Percentiles rank a stretch among this genome's conserved stretches.
Conservation (phyloP, 2,329 filamentous ascomycete species). For the Pseudogymnoascus destructans region DNA sequence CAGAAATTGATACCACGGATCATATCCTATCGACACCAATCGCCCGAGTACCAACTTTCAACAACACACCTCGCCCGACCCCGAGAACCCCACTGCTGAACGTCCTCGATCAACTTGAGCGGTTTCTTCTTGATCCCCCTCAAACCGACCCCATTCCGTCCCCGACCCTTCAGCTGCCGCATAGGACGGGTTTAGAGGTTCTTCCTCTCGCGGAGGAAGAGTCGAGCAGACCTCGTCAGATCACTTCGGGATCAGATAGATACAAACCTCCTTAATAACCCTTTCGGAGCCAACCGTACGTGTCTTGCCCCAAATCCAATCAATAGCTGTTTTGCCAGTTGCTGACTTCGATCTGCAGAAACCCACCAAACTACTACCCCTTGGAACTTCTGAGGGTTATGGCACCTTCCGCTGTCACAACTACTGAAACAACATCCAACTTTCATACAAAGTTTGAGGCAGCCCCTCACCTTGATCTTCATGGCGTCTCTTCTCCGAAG, state of each 20-base stretch:
- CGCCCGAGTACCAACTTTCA: constrained; percentile 55
- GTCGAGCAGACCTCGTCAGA: constrained; percentile 96
- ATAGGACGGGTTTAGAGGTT: constrained; percentile 97
- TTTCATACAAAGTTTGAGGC: constrained; percentile 23
- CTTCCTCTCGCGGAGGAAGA: constrained; percentile 99
- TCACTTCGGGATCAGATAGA: constrained; percentile 77
- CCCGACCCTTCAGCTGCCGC: constrained; percentile 83
- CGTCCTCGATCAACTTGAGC: constrained; percentile 35
- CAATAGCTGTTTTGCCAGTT: not conserved
- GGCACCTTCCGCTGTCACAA: constrained; percentile 55
- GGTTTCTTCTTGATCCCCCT: constrained; percentile 37
- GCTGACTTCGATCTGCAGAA: constrained; percentile 11
- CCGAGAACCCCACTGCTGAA: not conserved
- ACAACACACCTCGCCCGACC: constrained; percentile 31
- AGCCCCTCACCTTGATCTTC: constrained; percentile 19
- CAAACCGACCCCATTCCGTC: constrained; percentile 41
- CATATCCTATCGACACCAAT: not conserved
- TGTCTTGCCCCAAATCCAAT: not conserved
- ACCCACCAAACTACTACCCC: not conserved
- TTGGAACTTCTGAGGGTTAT: constrained; percentile 30
- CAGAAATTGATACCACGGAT: constrained; percentile 41
- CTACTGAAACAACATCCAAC: constrained; percentile 30
- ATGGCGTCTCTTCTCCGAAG: constrained; percentile 41
- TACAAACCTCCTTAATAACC: constrained; percentile 87
- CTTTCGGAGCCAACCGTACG: constrained; percentile 19